Evolutionary conservation across 169 alveolate species (phyloP).

Genomic region (Plasmodium ovale): DNA sequence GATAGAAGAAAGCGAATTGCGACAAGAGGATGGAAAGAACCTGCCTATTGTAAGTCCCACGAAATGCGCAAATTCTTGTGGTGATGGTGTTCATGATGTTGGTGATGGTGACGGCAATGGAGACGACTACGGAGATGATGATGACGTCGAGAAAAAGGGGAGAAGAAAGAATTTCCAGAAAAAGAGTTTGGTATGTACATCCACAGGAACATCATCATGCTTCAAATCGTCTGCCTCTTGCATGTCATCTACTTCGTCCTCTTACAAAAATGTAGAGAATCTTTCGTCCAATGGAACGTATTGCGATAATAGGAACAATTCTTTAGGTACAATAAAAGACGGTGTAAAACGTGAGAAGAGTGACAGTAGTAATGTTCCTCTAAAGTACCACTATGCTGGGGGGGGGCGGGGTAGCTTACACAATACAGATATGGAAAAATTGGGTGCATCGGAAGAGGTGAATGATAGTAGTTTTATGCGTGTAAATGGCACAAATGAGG

Average conservation of each 20-base stretch:
- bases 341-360: not conserved
- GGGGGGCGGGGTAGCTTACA: not conserved
- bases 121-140: not conserved
- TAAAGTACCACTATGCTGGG: not conserved
- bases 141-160: not conserved
- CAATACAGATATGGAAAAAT: too few species aligned
- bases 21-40: too few species aligned
- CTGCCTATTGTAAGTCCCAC: too few species aligned
- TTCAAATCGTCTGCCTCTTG: slow-evolving; percentile 49
- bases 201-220: slow-evolving; percentile 65
- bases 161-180: not conserved
- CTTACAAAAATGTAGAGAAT: slow-evolving; percentile 34
- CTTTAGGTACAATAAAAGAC: not conserved
- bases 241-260: slow-evolving; percentile 63
- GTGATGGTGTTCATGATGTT: too few species aligned
- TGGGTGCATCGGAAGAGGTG: not conserved
- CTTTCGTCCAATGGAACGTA: slow-evolving; percentile 6
- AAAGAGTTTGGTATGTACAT: not conserved
- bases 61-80: too few species aligned
- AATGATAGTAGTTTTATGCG: not conserved
- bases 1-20: too few species aligned
- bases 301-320: not conserved
- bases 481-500: not conserved
- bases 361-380: not conserved
- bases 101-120: too few species aligned